These are phyloP conservation scores for Rhodosporidiobolus odoratus DNA, from an alignment of 768 basidiomycete genomes.

Conservation along the genomic window DNA sequence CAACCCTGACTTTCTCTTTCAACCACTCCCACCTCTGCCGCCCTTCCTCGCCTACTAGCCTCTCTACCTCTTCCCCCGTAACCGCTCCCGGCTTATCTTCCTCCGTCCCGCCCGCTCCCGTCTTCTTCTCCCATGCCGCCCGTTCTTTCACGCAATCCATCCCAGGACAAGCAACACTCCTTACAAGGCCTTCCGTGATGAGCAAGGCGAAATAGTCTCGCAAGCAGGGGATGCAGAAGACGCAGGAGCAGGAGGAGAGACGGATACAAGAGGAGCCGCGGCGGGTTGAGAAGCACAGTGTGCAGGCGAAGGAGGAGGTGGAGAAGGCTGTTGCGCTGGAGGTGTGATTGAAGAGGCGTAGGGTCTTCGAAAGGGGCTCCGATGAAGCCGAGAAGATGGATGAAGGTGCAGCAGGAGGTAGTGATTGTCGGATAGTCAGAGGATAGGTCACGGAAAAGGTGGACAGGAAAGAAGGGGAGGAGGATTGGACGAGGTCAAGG, in stretches of 20 bases:
- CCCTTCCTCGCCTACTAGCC: conserved; percentile 32
- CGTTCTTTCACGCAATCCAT: conserved; percentile 30
- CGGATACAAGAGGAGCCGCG: conserved; percentile 11
- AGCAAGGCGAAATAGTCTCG: conserved; percentile 37
- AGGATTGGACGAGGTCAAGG: conserved; percentile 14
- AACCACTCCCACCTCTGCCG: conserved; percentile 36
- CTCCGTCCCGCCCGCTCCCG: not conserved
- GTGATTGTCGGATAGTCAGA: not conserved
- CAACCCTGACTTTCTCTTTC: conserved; percentile 38
- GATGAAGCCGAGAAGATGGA: not conserved
- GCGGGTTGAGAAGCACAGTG: conserved; percentile 19
- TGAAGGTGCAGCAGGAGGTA: not conserved
- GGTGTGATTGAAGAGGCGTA: not conserved
- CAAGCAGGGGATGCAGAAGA: conserved; percentile 39
- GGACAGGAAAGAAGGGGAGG: conserved; percentile 2
- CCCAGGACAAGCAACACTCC: conserved; percentile 37
- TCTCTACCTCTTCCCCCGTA: conserved; percentile 26
- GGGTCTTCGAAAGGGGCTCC: not conserved
- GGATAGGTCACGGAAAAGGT: conserved; percentile 12
- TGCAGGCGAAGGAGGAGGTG: conserved; percentile 11
- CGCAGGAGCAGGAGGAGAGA: conserved; percentile 14
- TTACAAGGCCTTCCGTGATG: conserved; percentile 40
- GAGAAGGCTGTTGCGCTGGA: not conserved
- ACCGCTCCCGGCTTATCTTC: conserved; percentile 15
- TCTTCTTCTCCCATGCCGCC: conserved; percentile 22